Conservation (phyloP, 1,139 yeast genomes). For the Suhomyces bokatorum region DNA sequence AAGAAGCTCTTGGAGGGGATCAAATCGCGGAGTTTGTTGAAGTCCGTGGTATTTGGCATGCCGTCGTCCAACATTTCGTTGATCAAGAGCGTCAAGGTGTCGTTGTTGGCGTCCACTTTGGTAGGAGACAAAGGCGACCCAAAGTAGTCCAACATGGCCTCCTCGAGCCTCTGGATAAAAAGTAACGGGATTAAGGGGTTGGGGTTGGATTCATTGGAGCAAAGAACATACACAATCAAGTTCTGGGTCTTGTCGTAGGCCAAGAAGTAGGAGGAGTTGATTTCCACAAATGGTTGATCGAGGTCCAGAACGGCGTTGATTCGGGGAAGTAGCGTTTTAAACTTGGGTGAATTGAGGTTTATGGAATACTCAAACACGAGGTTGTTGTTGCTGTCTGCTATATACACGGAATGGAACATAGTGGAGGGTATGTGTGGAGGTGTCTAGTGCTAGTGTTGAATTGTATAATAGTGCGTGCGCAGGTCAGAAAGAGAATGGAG, state of each 20-base stretch:
- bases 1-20: conserved; percentile 59
- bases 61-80: conserved; percentile 80
- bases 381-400: conserved; percentile 55
- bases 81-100: conserved; percentile 56
- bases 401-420: conserved; percentile 58
- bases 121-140: conserved; percentile 56
- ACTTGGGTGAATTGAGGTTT: conserved; percentile 51
- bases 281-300: conserved; percentile 24
- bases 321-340: conserved; percentile 34
- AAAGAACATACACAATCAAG: conserved; percentile 31
- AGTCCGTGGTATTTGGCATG: conserved; percentile 69
- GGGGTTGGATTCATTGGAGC: conserved; percentile 18
- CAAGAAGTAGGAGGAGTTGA: conserved; percentile 32
- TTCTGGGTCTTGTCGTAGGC: conserved; percentile 25
- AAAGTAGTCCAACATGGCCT: conserved; percentile 58
- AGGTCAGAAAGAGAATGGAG: background rate
- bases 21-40: conserved; percentile 66
- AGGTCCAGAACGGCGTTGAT: conserved; percentile 5
- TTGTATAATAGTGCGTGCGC: background rate
- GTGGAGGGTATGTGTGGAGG: background rate
- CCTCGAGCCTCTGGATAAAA: conserved; percentile 53
- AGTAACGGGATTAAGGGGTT: conserved; percentile 58
- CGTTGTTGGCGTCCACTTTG: conserved; percentile 65
- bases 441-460: background rate
- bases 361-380: conserved; percentile 60